Evolutionary conservation across 257 asterid genomes (phyloP).

Genomic region (Solanum pennellii): DNA sequence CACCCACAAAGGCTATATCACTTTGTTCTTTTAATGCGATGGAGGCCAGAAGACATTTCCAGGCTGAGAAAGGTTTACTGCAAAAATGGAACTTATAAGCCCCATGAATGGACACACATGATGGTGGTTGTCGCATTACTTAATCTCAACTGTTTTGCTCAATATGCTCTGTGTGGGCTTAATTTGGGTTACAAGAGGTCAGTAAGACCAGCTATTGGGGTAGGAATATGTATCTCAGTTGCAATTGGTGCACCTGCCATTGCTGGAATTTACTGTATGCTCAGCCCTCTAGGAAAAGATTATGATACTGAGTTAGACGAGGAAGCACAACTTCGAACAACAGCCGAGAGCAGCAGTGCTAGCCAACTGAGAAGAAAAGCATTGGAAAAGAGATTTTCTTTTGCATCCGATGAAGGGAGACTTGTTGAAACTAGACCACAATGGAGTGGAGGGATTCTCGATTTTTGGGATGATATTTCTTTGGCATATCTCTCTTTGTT

Average conservation of each 20-base stretch:
- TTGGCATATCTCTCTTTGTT: constrained; percentile 72
- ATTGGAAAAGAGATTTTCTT: constrained; percentile 48
- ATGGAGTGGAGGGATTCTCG: constrained; percentile 88
- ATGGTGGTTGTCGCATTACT: constrained; percentile 66
- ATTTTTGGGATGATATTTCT: constrained; percentile 85
- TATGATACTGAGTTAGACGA: constrained; percentile 43
- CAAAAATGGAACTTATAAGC: constrained; percentile 64
- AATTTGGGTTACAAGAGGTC: constrained; percentile 61
- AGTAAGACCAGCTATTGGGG: constrained; percentile 66
- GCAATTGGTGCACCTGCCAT: constrained; percentile 75
- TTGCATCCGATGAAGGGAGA: constrained; percentile 35
- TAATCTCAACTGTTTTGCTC: constrained; percentile 68
- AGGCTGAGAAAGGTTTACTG: constrained; percentile 64
- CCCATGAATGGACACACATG: constrained; percentile 83
- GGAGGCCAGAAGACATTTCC: constrained; percentile 46
- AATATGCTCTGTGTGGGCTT: constrained; percentile 72
- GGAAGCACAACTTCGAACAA: constrained; percentile 39
- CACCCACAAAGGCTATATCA: constrained; percentile 78
- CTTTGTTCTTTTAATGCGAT: constrained; percentile 46
- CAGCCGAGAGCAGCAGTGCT: constrained; percentile 20
- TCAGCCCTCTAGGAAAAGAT: constrained; percentile 82
- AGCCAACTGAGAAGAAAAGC: constrained; percentile 39
- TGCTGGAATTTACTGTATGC: constrained; percentile 60
- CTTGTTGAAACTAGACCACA: constrained; percentile 34
- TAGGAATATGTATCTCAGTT: constrained; percentile 51